These are phyloP conservation scores for Agaricus blazei DNA, from an alignment of 768 basidiomycete species.

Conservation along the genomic window DNA sequence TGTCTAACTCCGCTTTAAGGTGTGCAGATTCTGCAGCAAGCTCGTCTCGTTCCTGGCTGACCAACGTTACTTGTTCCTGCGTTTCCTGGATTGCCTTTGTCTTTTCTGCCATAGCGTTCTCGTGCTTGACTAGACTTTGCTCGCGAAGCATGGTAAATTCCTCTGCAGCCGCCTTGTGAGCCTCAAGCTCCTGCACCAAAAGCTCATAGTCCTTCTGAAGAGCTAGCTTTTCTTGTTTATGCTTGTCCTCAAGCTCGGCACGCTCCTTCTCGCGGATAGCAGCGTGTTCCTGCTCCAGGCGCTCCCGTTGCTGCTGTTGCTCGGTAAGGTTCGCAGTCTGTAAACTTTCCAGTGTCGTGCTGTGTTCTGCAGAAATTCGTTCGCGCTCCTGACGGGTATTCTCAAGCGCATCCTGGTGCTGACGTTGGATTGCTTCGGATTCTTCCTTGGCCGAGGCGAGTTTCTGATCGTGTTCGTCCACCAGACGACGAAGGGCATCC, in stretches of 20 bases:
- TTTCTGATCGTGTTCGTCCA: constrained; percentile 44
- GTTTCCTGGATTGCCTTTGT: constrained; percentile 36
- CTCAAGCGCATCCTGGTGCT: constrained; percentile 30
- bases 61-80: constrained; percentile 43
- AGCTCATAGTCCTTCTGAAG: constrained; percentile 44
- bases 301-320: constrained; percentile 21
- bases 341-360: constrained; percentile 33
- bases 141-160: constrained; percentile 45
- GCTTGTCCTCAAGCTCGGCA: constrained; percentile 1
- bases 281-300: constrained; percentile 4
- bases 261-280: not conserved
- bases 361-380: constrained; percentile 3
- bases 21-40: constrained; percentile 42
- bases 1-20: constrained; percentile 56
- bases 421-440: constrained; percentile 32
- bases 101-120: constrained; percentile 48
- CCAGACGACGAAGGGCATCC: constrained; percentile 32
- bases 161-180: constrained; percentile 47
- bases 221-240: constrained; percentile 34
- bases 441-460: constrained; percentile 34
- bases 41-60: constrained; percentile 39
- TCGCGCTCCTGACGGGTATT: constrained; percentile 34
- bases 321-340: constrained; percentile 35
- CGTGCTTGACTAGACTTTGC: constrained; percentile 36
- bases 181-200: constrained; percentile 55